Conservation (phyloP, 1,284 basidiomycete genomes). For the Fomitopsis betulina region DNA sequence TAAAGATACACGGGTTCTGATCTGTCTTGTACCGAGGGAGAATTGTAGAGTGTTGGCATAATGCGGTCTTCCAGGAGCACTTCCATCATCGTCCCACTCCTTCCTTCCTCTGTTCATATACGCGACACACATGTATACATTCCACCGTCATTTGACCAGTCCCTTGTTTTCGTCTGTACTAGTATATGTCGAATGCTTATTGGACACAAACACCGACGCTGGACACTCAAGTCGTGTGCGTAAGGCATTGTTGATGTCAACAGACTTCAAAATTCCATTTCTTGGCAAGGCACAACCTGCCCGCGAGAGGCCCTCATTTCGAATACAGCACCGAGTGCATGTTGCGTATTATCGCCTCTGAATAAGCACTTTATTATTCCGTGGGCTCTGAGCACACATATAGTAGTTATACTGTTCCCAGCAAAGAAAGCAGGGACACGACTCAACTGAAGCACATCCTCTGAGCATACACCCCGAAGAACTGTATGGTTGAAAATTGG, state of each 20-base stretch:
- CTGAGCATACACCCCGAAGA: background rate
- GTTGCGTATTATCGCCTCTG: background rate
- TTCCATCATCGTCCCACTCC: slow-evolving; percentile 7
- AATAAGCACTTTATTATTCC: background rate
- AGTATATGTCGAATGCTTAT: slow-evolving; percentile 23
- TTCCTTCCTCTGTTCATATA: slow-evolving; percentile 12
- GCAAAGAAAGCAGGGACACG: slow-evolving; percentile 7
- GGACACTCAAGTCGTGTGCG: too few species aligned
- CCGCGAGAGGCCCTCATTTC: too few species aligned
- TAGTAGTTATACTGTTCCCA: slow-evolving; percentile 8
- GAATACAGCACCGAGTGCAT: background rate
- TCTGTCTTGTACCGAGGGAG: slow-evolving; percentile 12
- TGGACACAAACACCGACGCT: slow-evolving; percentile 14
- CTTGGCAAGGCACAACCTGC: too few species aligned
- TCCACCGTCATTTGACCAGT: slow-evolving; percentile 13
- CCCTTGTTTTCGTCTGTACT: slow-evolving; percentile 21
- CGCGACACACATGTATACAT: slow-evolving; percentile 9
- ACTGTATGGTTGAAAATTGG: background rate
- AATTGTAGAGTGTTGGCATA: slow-evolving; percentile 18
- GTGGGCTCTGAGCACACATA: background rate
- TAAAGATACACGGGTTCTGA: slow-evolving; percentile 89
- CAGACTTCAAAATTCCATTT: background rate
- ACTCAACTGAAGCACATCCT: slow-evolving; percentile 11
- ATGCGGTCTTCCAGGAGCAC: slow-evolving; percentile 9
- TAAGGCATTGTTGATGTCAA: too few species aligned